These are phyloP conservation scores for Hypocreales sp. DNA, from an alignment of 2,329 filamentous ascomycete species.

Conservation along the genomic window DNA sequence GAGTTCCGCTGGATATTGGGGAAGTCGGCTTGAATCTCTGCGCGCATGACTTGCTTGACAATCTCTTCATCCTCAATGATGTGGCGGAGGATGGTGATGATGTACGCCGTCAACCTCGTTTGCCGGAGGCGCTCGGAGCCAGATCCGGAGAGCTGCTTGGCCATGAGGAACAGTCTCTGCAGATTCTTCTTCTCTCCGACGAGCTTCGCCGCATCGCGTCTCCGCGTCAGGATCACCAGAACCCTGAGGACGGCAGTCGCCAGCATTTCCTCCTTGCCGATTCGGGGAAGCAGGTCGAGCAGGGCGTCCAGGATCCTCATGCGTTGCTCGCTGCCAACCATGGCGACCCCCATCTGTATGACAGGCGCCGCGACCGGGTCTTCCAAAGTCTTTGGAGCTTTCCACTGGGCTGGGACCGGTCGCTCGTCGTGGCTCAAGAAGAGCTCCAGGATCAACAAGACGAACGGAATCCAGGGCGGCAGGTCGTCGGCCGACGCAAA, in stretches of 20 bases:
- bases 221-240: constrained; percentile 74
- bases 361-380: constrained; percentile 35
- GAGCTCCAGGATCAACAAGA: constrained; percentile 80
- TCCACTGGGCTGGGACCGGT: constrained; percentile 62
- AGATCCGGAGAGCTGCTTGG: constrained; percentile 73
- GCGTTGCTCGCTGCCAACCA: constrained; percentile 45
- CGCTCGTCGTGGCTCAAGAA: constrained; percentile 81
- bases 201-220: constrained; percentile 55
- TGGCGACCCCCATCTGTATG: constrained; percentile 44
- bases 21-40: constrained; percentile 71
- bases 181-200: constrained; percentile 82
- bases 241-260: constrained; percentile 73
- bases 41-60: constrained; percentile 79
- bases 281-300: constrained; percentile 69
- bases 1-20: constrained; percentile 34
- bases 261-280: constrained; percentile 75
- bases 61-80: constrained; percentile 89
- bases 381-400: constrained; percentile 32
- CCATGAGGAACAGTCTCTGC: constrained; percentile 84
- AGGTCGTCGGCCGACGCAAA: constrained; percentile 58
- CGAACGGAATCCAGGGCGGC: constrained; percentile 85
- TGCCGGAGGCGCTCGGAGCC: constrained; percentile 58
- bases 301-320: constrained; percentile 57
- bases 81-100: constrained; percentile 80
- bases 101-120: constrained; percentile 37